Percentiles rank a stretch among this genome's conserved stretches.
Evolutionary conservation across 225 moss, liverwort and hornwort genomes (phyloP).

Genomic region (Marchantia paleacea): DNA sequence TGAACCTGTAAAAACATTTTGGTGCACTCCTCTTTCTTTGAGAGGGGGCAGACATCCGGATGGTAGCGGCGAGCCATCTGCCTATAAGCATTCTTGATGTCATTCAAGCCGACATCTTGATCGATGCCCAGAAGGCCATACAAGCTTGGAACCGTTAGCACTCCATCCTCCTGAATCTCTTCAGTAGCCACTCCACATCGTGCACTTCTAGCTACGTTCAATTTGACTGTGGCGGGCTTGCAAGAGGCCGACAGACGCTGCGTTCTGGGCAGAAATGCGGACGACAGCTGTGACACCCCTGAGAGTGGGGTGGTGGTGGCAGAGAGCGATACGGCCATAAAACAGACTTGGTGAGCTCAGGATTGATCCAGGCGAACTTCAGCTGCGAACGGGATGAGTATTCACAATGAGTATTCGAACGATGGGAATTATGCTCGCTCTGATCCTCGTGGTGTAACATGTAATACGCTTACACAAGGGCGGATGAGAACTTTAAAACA

Average conservation of each 20-base stretch:
- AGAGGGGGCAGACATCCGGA: conserved; percentile 49
- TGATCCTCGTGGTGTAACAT: too few relatives aligned
- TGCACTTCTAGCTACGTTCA: not conserved
- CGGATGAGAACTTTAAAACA: too few relatives aligned
- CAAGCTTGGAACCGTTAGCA: conserved; percentile 4
- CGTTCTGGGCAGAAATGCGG: not conserved
- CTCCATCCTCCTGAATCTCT: not conserved
- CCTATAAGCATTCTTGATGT: conserved; percentile 55
- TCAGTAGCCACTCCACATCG: not conserved
- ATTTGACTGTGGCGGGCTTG: not conserved
- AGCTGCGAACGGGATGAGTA: not conserved
- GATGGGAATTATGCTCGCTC: too few relatives aligned
- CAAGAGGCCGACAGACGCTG: not conserved
- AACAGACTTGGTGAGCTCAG: not conserved
- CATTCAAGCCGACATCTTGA: conserved; percentile 26
- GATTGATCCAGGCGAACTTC: not conserved
- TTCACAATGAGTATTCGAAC: not conserved
- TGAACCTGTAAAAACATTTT: conserved; percentile 52
- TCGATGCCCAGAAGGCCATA: conserved; percentile 51
- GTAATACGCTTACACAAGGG: too few relatives aligned
- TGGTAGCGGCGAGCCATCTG: conserved; percentile 53
- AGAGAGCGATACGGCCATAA: not conserved
- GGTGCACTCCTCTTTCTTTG: conserved; percentile 48
- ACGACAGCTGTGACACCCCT: not conserved
- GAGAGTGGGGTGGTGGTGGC: not conserved